Conservation (phyloP, 1,284 basidiomycete genomes). For the Neolentinus lepideus region DNA sequence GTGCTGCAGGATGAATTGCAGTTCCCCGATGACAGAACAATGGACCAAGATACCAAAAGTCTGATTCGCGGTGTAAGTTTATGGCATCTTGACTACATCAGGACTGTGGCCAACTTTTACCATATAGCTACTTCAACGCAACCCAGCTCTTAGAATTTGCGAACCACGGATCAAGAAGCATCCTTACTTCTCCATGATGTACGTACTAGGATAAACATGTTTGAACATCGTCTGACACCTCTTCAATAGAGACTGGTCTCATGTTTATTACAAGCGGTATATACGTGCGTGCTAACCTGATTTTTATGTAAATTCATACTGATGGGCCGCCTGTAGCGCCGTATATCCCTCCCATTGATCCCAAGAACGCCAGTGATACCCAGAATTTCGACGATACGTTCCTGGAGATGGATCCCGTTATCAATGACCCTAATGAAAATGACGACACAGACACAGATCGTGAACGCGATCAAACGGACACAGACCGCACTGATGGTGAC, state of each 20-base stretch:
- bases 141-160: slow-evolving; percentile 84
- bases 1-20: slow-evolving; percentile 83
- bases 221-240: slow-evolving; percentile 11
- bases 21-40: slow-evolving; percentile 84
- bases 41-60: slow-evolving; percentile 93
- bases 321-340: slow-evolving; percentile 52
- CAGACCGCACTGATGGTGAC: slow-evolving; percentile 67
- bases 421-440: slow-evolving; percentile 63
- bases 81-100: no score
- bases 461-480: slow-evolving; percentile 47
- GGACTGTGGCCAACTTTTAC: slow-evolving; percentile 11
- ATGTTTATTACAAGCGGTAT: slow-evolving; percentile 92
- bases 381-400: slow-evolving; percentile 98
- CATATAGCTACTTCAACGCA: slow-evolving; percentile 79
- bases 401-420: slow-evolving; percentile 87
- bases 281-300: slow-evolving; percentile 54
- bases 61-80: slow-evolving; percentile 88
- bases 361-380: slow-evolving; percentile 89
- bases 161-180: slow-evolving; percentile 92
- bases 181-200: slow-evolving; percentile 96
- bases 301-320: slow-evolving; percentile 4
- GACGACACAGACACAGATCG: slow-evolving; percentile 29
- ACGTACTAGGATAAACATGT: slow-evolving; percentile 24
- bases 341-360: slow-evolving; percentile 94
- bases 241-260: slow-evolving; percentile 74